Base-by-base conservation (phyloP, 129 eudicot species). In the Flaveria ramosissima region DNA sequence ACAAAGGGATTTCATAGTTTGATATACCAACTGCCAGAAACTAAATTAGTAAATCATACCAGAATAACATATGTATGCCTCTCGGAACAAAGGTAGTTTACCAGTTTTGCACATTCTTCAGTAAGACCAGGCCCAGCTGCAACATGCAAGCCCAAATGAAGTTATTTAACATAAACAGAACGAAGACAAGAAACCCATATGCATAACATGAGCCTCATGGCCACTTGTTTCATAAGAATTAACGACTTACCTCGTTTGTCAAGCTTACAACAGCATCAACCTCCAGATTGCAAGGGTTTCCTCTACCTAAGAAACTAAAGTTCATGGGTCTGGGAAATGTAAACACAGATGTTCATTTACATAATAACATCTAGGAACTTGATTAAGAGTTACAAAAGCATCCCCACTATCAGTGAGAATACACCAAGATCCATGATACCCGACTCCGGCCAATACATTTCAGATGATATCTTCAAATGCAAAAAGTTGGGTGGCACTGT, bases 261-360 rank as follows among this genome's bases (percentile, higher is more conserved):
- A 94, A 43, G 99, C 96, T 88, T 59, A 94, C 99, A 68, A 94
- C 97, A 78, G 97, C 97, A 89, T 94, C 99, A 17, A 91, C 96
- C 87, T 94, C 97, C 78, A 94, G 96, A 78, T 27, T 27, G 30
- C 99, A 94, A 43, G 99, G 99, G 27, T 26, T 26, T 26, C 27
- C 72, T 76, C 93, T 2, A 77, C 88, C 59, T 78, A 92, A 68
- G 89, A 83, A 23, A 85, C 83, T 21, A 89, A 70, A 20, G 93
- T 32, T 57, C 91, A 83, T 56, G 97, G 99, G 65, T 94, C 97
- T 0, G 90, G 86, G 51, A 93, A 90, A 46, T 82, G 84, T 19
- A 72, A 79, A 45, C 78, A 50, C 7, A 84, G 70, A 81, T 89
- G 93, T 87, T 86, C 96, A 82, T 71, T 86, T 21, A 83, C 90